A percentile compares a stretch with the other conserved stretches of the same genome.
Conservation (phyloP, 2,329 filamentous ascomycete genomes). For the Aspergillus texensis region DNA sequence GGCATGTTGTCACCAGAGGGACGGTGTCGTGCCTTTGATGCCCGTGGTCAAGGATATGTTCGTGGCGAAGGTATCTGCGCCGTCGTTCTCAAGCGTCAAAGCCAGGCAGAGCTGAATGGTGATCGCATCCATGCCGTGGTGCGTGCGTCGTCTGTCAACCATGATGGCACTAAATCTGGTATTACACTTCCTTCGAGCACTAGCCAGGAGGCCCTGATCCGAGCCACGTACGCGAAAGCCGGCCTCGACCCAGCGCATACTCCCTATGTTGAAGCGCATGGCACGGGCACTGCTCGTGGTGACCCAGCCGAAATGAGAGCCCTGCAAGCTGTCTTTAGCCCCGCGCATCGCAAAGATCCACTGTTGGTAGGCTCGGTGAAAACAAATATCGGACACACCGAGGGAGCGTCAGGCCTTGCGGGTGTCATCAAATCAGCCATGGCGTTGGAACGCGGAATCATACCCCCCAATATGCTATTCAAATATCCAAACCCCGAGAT, state of each 20-base stretch:
- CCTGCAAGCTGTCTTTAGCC: constrained; percentile 18
- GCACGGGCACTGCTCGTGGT: constrained; percentile 44
- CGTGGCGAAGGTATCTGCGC: constrained; percentile 36
- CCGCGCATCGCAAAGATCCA: too few species aligned
- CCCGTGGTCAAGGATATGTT: constrained; percentile 38
- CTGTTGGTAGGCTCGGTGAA: constrained; percentile 20
- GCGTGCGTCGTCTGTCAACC: constrained; percentile 20
- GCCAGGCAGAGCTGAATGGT: constrained; percentile 28
- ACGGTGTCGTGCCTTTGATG: constrained; percentile 37
- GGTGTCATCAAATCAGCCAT: constrained; percentile 30
- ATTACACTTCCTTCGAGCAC: constrained; percentile 30
- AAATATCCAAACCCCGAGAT: constrained; percentile 20
- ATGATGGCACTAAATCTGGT: constrained; percentile 18
- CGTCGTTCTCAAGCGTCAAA: constrained; percentile 38
- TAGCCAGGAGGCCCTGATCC: constrained; percentile 45
- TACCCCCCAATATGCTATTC: constrained; percentile 34
- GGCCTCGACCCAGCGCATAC: constrained; percentile 32
- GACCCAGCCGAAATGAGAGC: constrained; percentile 35
- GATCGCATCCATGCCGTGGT: constrained; percentile 23
- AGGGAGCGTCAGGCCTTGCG: constrained; percentile 29
- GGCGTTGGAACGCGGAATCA: constrained; percentile 27
- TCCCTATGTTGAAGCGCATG: constrained; percentile 47
- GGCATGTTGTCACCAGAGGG: constrained; percentile 37
- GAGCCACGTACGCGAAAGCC: constrained; percentile 35
- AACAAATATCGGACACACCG: constrained; percentile 31